Evolutionary conservation across 352 stramenopile species (phyloP).

Genomic region (Thalassiosira oceanica): DNA sequence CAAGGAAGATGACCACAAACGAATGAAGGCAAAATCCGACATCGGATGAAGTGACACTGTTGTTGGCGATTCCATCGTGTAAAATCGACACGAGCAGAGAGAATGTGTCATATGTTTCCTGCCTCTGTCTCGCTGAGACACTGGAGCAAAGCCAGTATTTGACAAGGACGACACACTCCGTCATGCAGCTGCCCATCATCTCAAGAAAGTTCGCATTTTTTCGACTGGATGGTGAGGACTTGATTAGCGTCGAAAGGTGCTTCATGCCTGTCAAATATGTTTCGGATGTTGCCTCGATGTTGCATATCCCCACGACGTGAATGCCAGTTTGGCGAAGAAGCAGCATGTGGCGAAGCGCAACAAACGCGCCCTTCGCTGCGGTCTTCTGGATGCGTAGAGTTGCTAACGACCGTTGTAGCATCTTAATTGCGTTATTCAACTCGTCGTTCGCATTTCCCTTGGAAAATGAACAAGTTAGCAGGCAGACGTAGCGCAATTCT

Average conservation of each 20-base stretch:
- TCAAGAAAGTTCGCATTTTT: constrained; percentile 31
- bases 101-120: constrained; percentile 42
- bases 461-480: too few species aligned
- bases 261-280: constrained; percentile 60
- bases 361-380: constrained; percentile 36
- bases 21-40: constrained; percentile 60
- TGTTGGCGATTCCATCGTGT: constrained; percentile 29
- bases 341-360: constrained; percentile 48
- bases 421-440: constrained; percentile 38
- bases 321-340: constrained; percentile 38
- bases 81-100: constrained; percentile 54
- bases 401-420: constrained; percentile 43
- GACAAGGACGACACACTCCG: constrained; percentile 58
- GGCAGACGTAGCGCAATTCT: constrained; percentile 8
- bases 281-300: constrained; percentile 28
- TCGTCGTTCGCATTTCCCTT: constrained; percentile 20
- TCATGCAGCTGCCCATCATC: constrained; percentile 55
- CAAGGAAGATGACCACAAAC: constrained; percentile 49
- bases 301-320: constrained; percentile 31
- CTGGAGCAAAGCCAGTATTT: constrained; percentile 57
- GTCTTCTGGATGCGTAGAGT: constrained; percentile 42
- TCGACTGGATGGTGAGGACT: constrained; percentile 13
- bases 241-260: constrained; percentile 44
- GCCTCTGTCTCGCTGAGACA: constrained; percentile 34
- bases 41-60: constrained; percentile 35